A percentile compares a stretch with the other conserved stretches of the same genome.
Conservation (phyloP, 805 yeast genomes). For the Scheffersomyces spartinae region DNA sequence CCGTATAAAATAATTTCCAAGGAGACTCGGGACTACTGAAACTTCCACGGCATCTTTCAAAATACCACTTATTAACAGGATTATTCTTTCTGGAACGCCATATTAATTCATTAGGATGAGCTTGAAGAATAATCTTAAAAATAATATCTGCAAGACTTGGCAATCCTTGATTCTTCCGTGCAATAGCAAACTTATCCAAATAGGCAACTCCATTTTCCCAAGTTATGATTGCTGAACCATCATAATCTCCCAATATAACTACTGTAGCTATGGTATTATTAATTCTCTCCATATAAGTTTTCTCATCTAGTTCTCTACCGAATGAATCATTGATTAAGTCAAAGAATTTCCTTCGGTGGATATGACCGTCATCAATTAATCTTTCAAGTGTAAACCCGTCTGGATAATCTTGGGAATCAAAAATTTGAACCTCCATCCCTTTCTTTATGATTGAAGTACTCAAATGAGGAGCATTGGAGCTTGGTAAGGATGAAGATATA, state of each 20-base stretch:
- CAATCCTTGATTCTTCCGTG: constrained; percentile 74
- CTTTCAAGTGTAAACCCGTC: constrained; percentile 28
- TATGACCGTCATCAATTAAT: constrained; percentile 20
- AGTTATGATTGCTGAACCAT: constrained; percentile 89
- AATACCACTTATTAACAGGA: constrained; percentile 97
- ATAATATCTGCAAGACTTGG: constrained; percentile 90
- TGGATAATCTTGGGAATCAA: constrained; percentile 16
- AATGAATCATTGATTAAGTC: constrained; percentile 70
- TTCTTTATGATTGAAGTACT: constrained; percentile 71
- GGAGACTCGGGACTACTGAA: constrained; percentile 22
- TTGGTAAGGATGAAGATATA: constrained; percentile 81
- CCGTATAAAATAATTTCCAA: constrained; percentile 32
- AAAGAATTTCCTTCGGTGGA: constrained; percentile 50
- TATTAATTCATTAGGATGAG: constrained; percentile 61
- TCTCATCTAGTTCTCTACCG: constrained; percentile 50
- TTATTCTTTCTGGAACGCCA: constrained; percentile 86
- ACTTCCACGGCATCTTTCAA: constrained; percentile 77
- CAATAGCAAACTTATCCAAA: constrained; percentile 88
- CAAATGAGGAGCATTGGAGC: constrained; percentile 42
- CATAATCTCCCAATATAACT: constrained; percentile 86
- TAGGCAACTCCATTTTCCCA: constrained; percentile 70
- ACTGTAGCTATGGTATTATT: constrained; percentile 59
- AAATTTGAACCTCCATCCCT: constrained; percentile 51
- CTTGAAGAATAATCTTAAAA: constrained; percentile 63
- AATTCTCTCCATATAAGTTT: constrained; percentile 57